Percentiles rank a stretch among this genome's conserved stretches.
These are phyloP conservation scores for Glycine latifolia DNA, from an alignment of 306 rosid genomes.

Conservation along the genomic window DNA sequence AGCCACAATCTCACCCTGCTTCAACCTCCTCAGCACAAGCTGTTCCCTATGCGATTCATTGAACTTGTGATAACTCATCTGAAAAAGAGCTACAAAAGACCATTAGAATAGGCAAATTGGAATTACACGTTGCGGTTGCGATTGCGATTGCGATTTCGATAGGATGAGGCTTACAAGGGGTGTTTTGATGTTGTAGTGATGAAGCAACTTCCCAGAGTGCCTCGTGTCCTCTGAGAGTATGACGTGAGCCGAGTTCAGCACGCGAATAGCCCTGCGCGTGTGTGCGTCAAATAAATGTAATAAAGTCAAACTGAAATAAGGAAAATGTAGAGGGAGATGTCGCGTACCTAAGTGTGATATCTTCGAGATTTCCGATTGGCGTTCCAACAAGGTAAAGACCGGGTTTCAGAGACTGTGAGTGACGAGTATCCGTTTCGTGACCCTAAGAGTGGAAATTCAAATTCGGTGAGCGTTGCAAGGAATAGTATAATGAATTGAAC, in stretches of 20 bases:
- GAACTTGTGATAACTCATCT: slow-evolving; percentile 95
- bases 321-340: too few relatives aligned
- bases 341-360: slow-evolving; percentile 52
- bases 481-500: neutral
- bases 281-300: too few relatives aligned
- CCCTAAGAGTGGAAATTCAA: slow-evolving; percentile 32
- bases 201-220: slow-evolving; percentile 92
- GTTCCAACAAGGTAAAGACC: slow-evolving; percentile 94
- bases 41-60: slow-evolving; percentile 88
- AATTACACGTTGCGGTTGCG: neutral
- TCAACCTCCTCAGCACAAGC: slow-evolving; percentile 81
- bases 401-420: slow-evolving; percentile 53
- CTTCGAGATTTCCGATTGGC: slow-evolving; percentile 74
- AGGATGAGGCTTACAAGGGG: slow-evolving; percentile 70
- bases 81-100: slow-evolving; percentile 40
- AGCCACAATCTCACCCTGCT: slow-evolving; percentile 88
- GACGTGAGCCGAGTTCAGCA: slow-evolving; percentile 77
- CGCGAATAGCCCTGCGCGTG: slow-evolving; percentile 75
- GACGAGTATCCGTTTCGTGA: slow-evolving; percentile 19
- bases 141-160: neutral
- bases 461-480: neutral
- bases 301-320: too few relatives aligned
- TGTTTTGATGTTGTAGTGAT: slow-evolving; percentile 77
- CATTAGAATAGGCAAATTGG: slow-evolving; percentile 45
- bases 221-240: slow-evolving; percentile 93